phyloP scores from a whole-genome alignment of 768 basidiomycete species.

The Cyclocybe aegerita region DNA sequence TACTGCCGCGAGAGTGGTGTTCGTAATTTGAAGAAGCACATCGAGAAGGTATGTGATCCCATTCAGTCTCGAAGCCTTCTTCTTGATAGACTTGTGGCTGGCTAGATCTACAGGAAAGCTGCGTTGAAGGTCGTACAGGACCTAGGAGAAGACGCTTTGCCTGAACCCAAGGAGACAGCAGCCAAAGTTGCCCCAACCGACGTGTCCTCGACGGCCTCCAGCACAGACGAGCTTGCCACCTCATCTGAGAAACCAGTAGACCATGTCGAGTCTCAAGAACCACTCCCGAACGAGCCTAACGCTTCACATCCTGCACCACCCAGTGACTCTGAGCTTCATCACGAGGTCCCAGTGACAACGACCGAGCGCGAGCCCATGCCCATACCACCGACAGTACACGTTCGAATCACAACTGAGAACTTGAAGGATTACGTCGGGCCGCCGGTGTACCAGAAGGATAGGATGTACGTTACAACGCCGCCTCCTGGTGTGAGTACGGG shows the following conservation, averaged over 20 bases:
- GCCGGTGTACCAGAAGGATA: conserved; percentile 91
- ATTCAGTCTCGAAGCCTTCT: not conserved
- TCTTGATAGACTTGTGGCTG: not conserved
- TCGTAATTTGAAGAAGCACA: conserved; percentile 95
- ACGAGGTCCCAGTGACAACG: conserved; percentile 56
- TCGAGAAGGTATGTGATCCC: conserved; percentile 78
- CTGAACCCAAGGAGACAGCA: conserved; percentile 52
- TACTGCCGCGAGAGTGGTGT: conserved; percentile 98
- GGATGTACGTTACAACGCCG: conserved; percentile 78
- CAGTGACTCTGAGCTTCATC: too few species aligned
- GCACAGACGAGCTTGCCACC: conserved; percentile 14
- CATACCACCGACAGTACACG: conserved; percentile 76
- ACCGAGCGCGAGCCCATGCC: conserved; percentile 75
- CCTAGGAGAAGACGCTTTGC: conserved; percentile 82
- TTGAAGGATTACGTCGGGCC: conserved; percentile 97
- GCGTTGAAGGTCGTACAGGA: conserved; percentile 90
- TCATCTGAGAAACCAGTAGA: not conserved
- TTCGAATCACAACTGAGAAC: conserved; percentile 82
- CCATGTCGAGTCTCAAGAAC: conserved; percentile 51
- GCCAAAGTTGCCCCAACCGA: not conserved
- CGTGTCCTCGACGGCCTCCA: too few species aligned
- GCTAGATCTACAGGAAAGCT: conserved; percentile 93
- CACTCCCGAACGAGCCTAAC: conserved; percentile 37
- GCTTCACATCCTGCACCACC: too few species aligned
- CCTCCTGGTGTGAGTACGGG: conserved; percentile 95